Evolutionary conservation across 2,329 filamentous ascomycete genomes (phyloP).

Genomic region (Cladosporium sp.): DNA sequence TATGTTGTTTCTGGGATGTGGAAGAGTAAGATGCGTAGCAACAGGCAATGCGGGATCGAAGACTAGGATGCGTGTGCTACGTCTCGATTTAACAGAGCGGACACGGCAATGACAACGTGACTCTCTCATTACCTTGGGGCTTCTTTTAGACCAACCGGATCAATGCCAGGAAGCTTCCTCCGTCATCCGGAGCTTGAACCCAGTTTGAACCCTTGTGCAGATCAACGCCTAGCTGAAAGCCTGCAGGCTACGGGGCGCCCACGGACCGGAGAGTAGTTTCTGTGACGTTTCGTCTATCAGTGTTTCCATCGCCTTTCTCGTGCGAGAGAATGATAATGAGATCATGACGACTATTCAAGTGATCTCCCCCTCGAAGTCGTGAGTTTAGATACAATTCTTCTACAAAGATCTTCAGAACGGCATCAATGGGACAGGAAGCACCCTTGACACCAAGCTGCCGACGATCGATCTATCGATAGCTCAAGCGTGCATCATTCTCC

Average conservation of each 20-base stretch:
- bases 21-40: neutral
- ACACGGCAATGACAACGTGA: neutral
- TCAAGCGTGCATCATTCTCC: conserved; percentile 5
- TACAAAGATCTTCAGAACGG: no score
- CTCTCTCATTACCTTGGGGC: neutral
- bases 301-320: neutral
- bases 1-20: neutral
- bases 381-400: neutral
- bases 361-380: no score
- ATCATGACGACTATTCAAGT: no score
- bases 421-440: no score
- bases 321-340: no score
- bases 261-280: conserved; percentile 4
- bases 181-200: conserved; percentile 6
- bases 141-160: neutral
- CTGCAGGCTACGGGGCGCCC: neutral
- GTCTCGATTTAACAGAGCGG: neutral
- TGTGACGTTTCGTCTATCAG: neutral
- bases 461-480: conserved; percentile 6
- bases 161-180: conserved; percentile 6
- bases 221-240: conserved; percentile 5
- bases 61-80: neutral
- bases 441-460: neutral
- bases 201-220: conserved; percentile 1
- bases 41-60: neutral